phyloP scores from a whole-genome alignment of 225 moss, liverwort and hornwort species.

The Antitrichia curtipendula region DNA sequence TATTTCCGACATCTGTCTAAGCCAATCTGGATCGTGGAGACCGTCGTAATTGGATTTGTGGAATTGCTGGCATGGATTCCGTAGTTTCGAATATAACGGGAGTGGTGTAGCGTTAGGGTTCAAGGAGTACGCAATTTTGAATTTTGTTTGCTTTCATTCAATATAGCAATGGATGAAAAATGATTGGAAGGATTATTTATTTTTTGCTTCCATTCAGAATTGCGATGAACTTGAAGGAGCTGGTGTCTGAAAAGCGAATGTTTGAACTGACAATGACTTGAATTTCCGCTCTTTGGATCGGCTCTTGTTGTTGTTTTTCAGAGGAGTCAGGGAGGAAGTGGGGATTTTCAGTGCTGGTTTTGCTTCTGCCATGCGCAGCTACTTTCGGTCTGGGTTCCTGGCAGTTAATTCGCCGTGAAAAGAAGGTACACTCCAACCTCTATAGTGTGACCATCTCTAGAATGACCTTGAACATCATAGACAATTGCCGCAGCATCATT shows the following conservation, averaged over 20 bases:
- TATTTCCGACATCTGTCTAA: not conserved
- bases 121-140: not conserved
- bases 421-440: slow-evolving; percentile 31
- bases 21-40: not conserved
- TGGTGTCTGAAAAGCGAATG: not conserved
- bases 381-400: slow-evolving; percentile 91
- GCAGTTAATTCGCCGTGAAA: slow-evolving; percentile 77
- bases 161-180: not conserved
- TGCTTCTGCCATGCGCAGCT: slow-evolving; percentile 73
- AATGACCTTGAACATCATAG: not conserved
- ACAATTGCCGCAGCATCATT: not conserved
- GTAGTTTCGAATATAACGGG: not conserved
- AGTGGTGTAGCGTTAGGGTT: not conserved
- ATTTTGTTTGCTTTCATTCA: not conserved
- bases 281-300: not conserved
- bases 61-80: not conserved
- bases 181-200: not conserved
- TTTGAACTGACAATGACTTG: not conserved
- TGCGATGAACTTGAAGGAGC: not conserved
- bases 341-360: slow-evolving; percentile 67
- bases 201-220: not conserved
- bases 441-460: not conserved
- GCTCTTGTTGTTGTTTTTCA: not conserved
- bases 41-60: not conserved
- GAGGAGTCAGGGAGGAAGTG: slow-evolving; percentile 42